These are phyloP conservation scores for Dactylellina sp. DNA, from an alignment of 2,329 filamentous ascomycete genomes.

Conservation along the genomic window DNA sequence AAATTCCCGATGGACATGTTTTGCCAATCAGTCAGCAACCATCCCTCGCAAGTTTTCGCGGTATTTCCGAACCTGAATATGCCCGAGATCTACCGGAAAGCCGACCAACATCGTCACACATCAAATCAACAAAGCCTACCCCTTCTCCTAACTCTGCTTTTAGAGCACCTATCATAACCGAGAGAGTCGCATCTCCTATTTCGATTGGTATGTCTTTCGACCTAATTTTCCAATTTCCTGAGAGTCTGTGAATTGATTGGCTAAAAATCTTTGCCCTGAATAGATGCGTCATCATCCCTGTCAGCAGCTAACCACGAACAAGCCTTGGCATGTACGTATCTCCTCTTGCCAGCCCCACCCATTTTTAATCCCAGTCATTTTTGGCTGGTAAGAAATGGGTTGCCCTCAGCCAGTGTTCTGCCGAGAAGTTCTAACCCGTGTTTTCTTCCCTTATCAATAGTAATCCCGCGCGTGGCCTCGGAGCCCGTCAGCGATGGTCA, in stretches of 20 bases:
- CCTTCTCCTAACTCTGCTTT: background rate
- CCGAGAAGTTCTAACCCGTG: conserved; percentile 27
- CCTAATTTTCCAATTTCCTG: background rate
- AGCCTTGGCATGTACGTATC: conserved; percentile 54
- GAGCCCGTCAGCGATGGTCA: conserved; percentile 45
- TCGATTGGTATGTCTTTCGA: conserved; percentile 42
- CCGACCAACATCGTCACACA: conserved; percentile 36
- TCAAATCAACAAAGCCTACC: conserved; percentile 4
- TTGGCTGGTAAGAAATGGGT: conserved; percentile 24
- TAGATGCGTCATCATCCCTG: conserved; percentile 50
- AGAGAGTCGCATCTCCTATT: background rate
- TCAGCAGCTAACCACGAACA: conserved; percentile 8
- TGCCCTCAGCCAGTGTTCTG: conserved; percentile 16
- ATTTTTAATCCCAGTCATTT: conserved; percentile 31
- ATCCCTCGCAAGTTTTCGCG: conserved; percentile 26
- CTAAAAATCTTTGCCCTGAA: conserved; percentile 21
- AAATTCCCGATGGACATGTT: conserved; percentile 14
- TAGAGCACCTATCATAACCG: conserved; percentile 28
- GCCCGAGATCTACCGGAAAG: conserved; percentile 35
- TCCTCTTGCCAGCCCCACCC: conserved; percentile 31
- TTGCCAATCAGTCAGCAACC: conserved; percentile 41
- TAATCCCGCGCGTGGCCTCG: conserved; percentile 50
- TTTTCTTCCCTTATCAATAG: conserved; percentile 35
- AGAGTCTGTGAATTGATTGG: conserved; percentile 18
- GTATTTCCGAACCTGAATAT: background rate